Conservation (phyloP, 1,284 basidiomycete genomes). For the Anthracocystis panici-leucophaei region DNA sequence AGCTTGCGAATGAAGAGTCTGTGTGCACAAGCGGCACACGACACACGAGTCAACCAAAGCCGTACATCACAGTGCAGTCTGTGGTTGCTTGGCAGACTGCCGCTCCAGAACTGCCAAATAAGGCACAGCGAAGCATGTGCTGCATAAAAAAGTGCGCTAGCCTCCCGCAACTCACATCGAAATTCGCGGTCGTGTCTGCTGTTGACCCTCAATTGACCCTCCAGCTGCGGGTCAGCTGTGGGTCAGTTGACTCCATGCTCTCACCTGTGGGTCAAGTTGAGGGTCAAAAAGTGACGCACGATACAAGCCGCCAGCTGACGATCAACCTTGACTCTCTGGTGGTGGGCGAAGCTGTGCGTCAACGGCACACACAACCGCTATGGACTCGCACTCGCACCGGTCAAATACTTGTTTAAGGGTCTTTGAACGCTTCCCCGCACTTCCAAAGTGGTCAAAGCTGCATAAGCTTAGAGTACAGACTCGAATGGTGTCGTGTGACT, state of each 20-base stretch:
- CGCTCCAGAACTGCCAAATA: constrained; percentile 2
- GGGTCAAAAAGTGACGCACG: no score
- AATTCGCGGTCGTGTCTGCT: no score
- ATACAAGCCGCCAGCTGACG: no score
- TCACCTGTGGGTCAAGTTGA: no score
- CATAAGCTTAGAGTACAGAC: background rate
- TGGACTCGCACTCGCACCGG: background rate
- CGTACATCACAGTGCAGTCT: background rate
- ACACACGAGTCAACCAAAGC: background rate
- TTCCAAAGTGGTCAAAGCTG: background rate
- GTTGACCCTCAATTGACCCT: no score
- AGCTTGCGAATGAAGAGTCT: background rate
- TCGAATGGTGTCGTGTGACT: background rate
- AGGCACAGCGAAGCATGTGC: background rate
- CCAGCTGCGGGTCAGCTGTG: no score
- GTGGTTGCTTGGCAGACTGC: background rate
- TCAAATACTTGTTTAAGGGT: background rate
- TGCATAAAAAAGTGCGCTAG: constrained; percentile 5
- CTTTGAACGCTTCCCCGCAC: constrained; percentile 1
- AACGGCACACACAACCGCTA: no score
- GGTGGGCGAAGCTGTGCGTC: no score
- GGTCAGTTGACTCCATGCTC: no score
- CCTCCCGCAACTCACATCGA: constrained; percentile 11
- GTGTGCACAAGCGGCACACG: constrained; percentile 5
- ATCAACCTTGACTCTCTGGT: no score